Percentiles rank a stretch among this genome's conserved stretches.
Evolutionary conservation across 345 rosid genomes (phyloP).

Genomic region (Populus simonii): DNA sequence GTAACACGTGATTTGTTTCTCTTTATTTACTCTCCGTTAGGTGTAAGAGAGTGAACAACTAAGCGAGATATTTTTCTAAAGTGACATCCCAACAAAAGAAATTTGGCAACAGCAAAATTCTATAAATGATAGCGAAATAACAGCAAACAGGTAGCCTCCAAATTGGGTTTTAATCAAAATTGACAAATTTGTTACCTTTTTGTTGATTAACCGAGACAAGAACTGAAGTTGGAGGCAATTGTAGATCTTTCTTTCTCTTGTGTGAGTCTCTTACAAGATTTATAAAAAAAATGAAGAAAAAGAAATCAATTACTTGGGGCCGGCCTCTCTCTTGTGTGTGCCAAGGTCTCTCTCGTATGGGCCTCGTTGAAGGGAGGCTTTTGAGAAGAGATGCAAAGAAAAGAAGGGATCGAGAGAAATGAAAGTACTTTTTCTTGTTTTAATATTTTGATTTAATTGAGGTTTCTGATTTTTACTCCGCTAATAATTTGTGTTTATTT

Average conservation of each 20-base stretch:
- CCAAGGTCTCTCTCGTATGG: not conserved
- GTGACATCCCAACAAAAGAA: conserved; percentile 18
- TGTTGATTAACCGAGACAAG: not conserved
- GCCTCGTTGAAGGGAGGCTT: not conserved
- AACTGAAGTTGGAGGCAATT: not conserved
- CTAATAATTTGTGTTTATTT: not conserved
- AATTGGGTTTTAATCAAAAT: not conserved
- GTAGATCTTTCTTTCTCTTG: not conserved
- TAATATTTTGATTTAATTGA: not conserved
- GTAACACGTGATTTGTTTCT: conserved; percentile 1
- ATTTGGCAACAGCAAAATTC: not conserved
- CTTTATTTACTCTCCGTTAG: conserved; percentile 3
- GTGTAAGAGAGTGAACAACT: conserved; percentile 14
- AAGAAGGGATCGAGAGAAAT: not conserved
- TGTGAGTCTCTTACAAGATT: not conserved
- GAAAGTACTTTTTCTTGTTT: not conserved
- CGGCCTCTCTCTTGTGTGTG: not conserved
- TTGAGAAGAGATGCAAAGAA: not conserved
- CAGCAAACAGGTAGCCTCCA: not conserved
- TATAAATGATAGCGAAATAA: conserved; percentile 9
- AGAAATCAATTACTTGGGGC: not conserved
- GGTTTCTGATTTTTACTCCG: not conserved
- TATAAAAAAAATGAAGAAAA: not conserved
- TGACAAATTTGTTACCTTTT: not conserved
- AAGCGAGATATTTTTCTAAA: not conserved